Evolutionary conservation across 768 basidiomycete genomes (phyloP).

Genomic region (Xerocomus brunneocitrinus): DNA sequence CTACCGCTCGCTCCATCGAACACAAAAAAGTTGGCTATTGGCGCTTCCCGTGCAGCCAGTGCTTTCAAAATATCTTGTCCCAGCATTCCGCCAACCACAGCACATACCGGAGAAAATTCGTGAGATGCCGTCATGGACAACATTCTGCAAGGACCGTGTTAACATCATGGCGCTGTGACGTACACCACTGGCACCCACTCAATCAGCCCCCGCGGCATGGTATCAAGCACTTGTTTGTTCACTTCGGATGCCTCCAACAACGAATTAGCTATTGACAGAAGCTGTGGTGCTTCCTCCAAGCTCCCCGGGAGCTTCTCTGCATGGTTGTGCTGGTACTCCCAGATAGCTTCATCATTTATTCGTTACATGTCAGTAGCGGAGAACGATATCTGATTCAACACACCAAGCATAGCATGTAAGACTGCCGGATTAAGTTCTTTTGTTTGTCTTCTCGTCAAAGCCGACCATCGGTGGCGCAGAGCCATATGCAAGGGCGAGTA

Average conservation of each 20-base stretch:
- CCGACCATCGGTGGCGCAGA: constrained; percentile 63
- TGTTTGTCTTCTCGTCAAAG: constrained; percentile 67
- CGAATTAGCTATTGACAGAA: constrained; percentile 60
- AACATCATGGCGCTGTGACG: background rate
- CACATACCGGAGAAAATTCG: constrained; percentile 92
- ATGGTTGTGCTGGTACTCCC: constrained; percentile 72
- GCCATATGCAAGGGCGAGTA: constrained; percentile 64
- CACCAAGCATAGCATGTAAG: constrained; percentile 72
- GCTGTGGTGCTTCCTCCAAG: constrained; percentile 44
- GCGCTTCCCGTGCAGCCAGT: constrained; percentile 84
- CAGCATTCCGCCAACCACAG: constrained; percentile 90
- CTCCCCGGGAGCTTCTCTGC: constrained; percentile 54
- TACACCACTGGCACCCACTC: constrained; percentile 41
- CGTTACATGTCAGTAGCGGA: constrained; percentile 13
- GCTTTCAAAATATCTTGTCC: constrained; percentile 94
- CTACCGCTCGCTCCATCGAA: constrained; percentile 82
- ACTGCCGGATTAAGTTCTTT: constrained; percentile 78
- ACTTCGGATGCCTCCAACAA: constrained; percentile 61
- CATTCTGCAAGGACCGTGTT: constrained; percentile 44
- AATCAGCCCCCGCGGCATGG: constrained; percentile 54
- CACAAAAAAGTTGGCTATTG: constrained; percentile 87
- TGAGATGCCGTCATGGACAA: constrained; percentile 63
- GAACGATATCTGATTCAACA: constrained; percentile 7
- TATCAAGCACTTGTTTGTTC: constrained; percentile 59
- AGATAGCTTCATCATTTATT: constrained; percentile 51